Base-by-base conservation (phyloP, 352 stramenopile species). In the Globisporangium yorkense region DNA sequence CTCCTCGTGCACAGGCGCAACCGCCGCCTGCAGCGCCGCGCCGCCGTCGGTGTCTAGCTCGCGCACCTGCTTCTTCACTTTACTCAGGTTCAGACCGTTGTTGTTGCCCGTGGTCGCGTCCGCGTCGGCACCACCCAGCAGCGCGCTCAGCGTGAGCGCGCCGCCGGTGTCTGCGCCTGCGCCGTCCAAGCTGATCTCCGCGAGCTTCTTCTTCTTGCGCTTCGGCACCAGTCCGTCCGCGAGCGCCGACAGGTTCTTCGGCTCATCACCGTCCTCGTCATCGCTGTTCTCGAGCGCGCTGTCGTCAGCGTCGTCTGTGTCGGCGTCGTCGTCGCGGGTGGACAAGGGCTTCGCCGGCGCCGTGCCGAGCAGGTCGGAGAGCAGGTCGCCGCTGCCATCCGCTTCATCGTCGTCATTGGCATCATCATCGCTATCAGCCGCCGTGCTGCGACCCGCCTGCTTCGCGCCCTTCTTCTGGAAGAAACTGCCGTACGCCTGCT, bases 401-500 rank as follows among this genome's bases (percentile, higher is more conserved):
- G 71, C 61, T 45, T 59, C 58, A 5, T 59, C 58, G 6, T 57
- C 54, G 6, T 61, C 71, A 13, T 75, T 60, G 3, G 77, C 67
- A 8, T 76, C 66, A n/a, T 72, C 58, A 18, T 43, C 37, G 10
- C 13, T 18, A 13, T 3, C 33, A 39, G 33, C 33, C 1, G 33
- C 52, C 15, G 16, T 40, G 55, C 35, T 70, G 65, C 41, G 61
- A 64, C 18, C 44, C 54, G 51, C 43, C 53, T 24, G n/a, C 20
- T 51, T 69, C n/a, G 66, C 69, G 43, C 24, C 56, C 29, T 57
- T 72, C 18, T 49, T 55, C 37, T 65, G 53, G 60, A 97, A 97
- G 67, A 97, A 96, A 40, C 71, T 70, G 39, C 90, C 89, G 63
- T 92, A 98, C 20, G 76, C 72, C 20, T 80, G 63, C 62, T 98